A percentile compares a stretch with the other conserved stretches of the same genome.
Evolutionary conservation across 352 stramenopile genomes (phyloP).

Genomic region (Thalassiosira livingstoniorum): DNA sequence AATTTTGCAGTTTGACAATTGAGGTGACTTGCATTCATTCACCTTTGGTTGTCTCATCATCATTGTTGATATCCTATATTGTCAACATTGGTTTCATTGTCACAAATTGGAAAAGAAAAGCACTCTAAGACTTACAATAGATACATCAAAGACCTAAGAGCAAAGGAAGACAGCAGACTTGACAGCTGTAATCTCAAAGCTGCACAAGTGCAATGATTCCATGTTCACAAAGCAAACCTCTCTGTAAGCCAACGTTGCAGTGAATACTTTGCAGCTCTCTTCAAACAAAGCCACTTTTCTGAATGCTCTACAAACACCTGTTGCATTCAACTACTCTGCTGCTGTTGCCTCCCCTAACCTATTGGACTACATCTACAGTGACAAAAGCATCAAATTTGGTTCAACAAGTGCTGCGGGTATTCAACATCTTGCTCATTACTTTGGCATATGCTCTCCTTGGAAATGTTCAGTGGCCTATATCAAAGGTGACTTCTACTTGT

Average conservation of each 20-base stretch:
- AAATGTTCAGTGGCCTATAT: slow-evolving; percentile 57
- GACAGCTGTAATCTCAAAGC: slow-evolving; percentile 5
- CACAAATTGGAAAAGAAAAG: neutral
- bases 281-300: slow-evolving; percentile 59
- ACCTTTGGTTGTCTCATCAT: neutral
- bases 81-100: no score
- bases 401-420: slow-evolving; percentile 57
- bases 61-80: neutral
- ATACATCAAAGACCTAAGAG: slow-evolving; percentile 22
- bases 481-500: slow-evolving; percentile 57
- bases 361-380: slow-evolving; percentile 60
- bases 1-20: slow-evolving; percentile 64
- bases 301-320: slow-evolving; percentile 54
- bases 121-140: slow-evolving; percentile 10
- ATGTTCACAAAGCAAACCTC: slow-evolving; percentile 66
- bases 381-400: slow-evolving; percentile 59
- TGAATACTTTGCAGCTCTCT: slow-evolving; percentile 66
- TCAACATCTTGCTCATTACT: slow-evolving; percentile 61
- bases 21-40: slow-evolving; percentile 45
- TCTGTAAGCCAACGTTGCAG: slow-evolving; percentile 43
- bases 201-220: slow-evolving; percentile 28
- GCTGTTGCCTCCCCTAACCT: slow-evolving; percentile 55
- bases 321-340: slow-evolving; percentile 55
- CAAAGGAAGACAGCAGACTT: neutral
- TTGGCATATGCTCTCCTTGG: slow-evolving; percentile 62